A percentile compares a stretch with the other conserved stretches of the same genome.
phyloP scores from a whole-genome alignment of 2,329 filamentous ascomycete species.

The Fusarium armeniacum region DNA sequence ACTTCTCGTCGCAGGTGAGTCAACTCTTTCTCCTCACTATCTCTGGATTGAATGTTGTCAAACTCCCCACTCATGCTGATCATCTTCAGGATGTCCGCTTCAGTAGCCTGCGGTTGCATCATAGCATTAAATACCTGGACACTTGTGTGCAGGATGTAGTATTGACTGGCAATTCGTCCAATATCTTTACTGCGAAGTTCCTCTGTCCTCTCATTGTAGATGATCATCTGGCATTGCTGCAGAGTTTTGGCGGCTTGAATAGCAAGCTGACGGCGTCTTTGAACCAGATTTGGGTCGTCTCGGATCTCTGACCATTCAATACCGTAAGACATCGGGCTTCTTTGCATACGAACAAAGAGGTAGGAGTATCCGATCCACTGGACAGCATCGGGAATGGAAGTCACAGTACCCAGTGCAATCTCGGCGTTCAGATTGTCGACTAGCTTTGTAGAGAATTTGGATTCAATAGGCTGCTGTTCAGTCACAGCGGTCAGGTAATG shows the following conservation, averaged over 20 bases:
- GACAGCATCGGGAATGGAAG: slow-evolving; percentile 91
- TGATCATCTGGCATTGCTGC: slow-evolving; percentile 97
- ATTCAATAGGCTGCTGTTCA: slow-evolving; percentile 96
- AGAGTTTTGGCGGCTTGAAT: slow-evolving; percentile 89
- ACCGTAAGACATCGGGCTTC: slow-evolving; percentile 90
- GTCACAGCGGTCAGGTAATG: slow-evolving; percentile 96
- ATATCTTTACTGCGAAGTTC: slow-evolving; percentile 95
- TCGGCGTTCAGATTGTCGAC: slow-evolving; percentile 98
- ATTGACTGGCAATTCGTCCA: slow-evolving; percentile 96
- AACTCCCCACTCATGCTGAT: slow-evolving; percentile 98
- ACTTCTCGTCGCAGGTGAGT: slow-evolving; percentile 77
- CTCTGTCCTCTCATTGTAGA: slow-evolving; percentile 95
- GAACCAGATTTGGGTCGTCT: slow-evolving; percentile 89
- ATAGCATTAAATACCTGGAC: slow-evolving; percentile 96
- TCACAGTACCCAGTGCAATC: slow-evolving; percentile 93
- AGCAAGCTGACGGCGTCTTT: slow-evolving; percentile 85
- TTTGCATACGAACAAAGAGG: slow-evolving; percentile 95
- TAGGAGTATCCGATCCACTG: slow-evolving; percentile 99
- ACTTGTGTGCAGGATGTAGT: slow-evolving; percentile 92
- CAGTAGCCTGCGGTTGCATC: slow-evolving; percentile 88
- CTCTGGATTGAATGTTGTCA: slow-evolving; percentile 93
- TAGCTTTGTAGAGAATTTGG: slow-evolving; percentile 91
- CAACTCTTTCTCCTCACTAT: slow-evolving; percentile 92
- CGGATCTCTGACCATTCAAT: slow-evolving; percentile 94
- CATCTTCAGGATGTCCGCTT: slow-evolving; percentile 95